Evolutionary conservation across 1,139 yeast species (phyloP).

Genomic region (Cylindricascospora bacillispora): DNA sequence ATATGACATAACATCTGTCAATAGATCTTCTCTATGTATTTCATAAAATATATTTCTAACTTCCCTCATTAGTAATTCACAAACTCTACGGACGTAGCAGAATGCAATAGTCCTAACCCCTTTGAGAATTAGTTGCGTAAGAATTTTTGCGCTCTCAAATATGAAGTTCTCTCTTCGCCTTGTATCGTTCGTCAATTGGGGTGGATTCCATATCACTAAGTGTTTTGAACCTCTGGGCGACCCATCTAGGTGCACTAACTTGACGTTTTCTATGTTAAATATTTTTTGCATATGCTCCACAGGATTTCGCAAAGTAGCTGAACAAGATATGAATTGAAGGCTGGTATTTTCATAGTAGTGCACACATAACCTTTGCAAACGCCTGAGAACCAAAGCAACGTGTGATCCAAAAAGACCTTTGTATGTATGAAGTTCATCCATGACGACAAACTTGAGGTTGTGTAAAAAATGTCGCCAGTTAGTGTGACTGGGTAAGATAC

Average conservation of each 20-base stretch:
- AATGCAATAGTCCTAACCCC: constrained; percentile 78
- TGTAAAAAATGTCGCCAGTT: constrained; percentile 61
- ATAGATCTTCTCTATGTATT: constrained; percentile 31
- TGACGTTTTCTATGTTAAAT: constrained; percentile 48
- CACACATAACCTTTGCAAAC: constrained; percentile 52
- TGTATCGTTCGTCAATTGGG: constrained; percentile 27
- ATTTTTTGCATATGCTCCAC: constrained; percentile 53
- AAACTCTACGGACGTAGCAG: constrained; percentile 74
- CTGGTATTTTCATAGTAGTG: constrained; percentile 36
- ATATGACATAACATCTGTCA: constrained; percentile 77
- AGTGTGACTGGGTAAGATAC: constrained; percentile 63
- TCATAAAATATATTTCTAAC: constrained; percentile 42
- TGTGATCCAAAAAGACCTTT: constrained; percentile 87
- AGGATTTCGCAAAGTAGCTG: constrained; percentile 82
- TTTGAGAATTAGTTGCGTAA: constrained; percentile 50
- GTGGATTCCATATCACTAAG: constrained; percentile 75
- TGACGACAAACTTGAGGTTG: constrained; percentile 58
- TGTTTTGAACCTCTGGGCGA: constrained; percentile 75
- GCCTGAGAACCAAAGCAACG: constrained; percentile 71
- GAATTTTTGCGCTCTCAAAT: constrained; percentile 59
- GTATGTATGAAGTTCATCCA: constrained; percentile 86
- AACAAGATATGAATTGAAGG: constrained; percentile 69
- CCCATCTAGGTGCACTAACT: constrained; percentile 62
- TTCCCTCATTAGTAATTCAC: constrained; percentile 80
- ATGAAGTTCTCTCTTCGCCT: constrained; percentile 53